Percentiles rank a stretch among this genome's conserved stretches.
Conservation (phyloP, 169 alveolate species). For the Babesia divergens region DNA sequence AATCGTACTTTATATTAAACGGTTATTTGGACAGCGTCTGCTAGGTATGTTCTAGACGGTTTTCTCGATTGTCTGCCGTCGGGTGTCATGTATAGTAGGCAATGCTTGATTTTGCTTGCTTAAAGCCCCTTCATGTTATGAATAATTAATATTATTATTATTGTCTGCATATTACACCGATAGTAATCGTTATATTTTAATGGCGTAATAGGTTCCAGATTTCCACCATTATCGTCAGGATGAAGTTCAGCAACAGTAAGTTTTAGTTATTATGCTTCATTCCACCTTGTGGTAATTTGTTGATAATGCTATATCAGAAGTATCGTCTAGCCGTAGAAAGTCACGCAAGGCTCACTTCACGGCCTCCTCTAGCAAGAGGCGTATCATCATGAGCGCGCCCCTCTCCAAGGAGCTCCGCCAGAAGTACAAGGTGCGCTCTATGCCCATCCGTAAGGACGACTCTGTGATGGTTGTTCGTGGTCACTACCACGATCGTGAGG, state of each 20-base stretch:
- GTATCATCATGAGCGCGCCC: constrained; percentile 96
- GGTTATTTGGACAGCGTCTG: too few relatives aligned
- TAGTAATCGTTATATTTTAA: too few relatives aligned
- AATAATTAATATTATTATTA: too few relatives aligned
- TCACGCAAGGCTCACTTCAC: constrained; percentile 96
- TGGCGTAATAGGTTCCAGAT: constrained; percentile 10
- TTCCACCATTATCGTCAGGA: constrained; percentile 23
- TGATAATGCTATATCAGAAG: constrained; percentile 62
- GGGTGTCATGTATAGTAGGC: too few relatives aligned
- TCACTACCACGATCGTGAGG: constrained; percentile 93
- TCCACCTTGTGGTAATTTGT: not conserved
- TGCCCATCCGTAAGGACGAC: constrained; percentile 98
- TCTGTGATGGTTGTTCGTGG: constrained; percentile 97
- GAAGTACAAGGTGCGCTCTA: constrained; percentile 93
- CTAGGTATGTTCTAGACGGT: too few relatives aligned
- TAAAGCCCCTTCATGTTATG: too few relatives aligned
- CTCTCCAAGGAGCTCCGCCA: constrained; percentile 93
- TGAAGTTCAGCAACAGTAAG: constrained; percentile 64
- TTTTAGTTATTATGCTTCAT: not conserved
- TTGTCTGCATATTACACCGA: too few relatives aligned
- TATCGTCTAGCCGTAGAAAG: constrained; percentile 89
- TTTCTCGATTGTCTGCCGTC: too few relatives aligned
- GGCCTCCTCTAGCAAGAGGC: constrained; percentile 95
- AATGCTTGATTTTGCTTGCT: too few relatives aligned
- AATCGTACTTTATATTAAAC: too few relatives aligned